Percentiles rank a stretch among this genome's conserved stretches.
phyloP scores from a whole-genome alignment of 192 early-diverging fungal species.

The Linderina pennispora region DNA sequence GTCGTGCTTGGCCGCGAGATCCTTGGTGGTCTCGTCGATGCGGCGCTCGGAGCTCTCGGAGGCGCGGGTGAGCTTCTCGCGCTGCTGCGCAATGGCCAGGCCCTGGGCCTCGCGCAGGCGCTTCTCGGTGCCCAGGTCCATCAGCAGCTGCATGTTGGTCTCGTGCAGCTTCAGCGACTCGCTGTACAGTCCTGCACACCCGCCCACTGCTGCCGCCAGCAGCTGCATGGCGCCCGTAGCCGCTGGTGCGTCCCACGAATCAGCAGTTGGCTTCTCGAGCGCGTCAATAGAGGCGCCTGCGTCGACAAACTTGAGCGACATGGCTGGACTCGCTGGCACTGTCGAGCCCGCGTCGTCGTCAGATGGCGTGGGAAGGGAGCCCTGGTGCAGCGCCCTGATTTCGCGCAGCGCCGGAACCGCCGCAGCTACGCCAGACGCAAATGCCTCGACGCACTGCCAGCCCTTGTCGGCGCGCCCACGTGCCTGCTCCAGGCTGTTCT shows the following conservation, averaged over 20 bases:
- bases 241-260: background rate
- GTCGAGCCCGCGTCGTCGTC: constrained; percentile 6
- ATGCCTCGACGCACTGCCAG: constrained; percentile 12
- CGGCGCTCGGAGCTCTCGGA: constrained; percentile 32
- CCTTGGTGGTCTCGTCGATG: constrained; percentile 20
- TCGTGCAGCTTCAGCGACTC: constrained; percentile 23
- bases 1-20: constrained; percentile 14
- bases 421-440: constrained; percentile 8
- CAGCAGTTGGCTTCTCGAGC: constrained; percentile 1
- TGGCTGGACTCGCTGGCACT: constrained; percentile 32
- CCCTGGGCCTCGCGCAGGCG: constrained; percentile 45
- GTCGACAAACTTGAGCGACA: background rate
- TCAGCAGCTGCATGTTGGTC: constrained; percentile 13
- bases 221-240: constrained; percentile 15
- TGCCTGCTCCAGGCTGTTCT: constrained; percentile 4
- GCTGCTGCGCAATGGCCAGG: constrained; percentile 41
- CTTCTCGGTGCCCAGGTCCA: constrained; percentile 32
- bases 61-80: constrained; percentile 29
- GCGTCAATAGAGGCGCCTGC: constrained; percentile 8
- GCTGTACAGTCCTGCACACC: constrained; percentile 14
- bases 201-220: constrained; percentile 10
- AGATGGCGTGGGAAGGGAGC: no score
- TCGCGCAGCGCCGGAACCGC: constrained; percentile 28
- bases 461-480: constrained; percentile 5
- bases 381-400: constrained; percentile 8